These are phyloP conservation scores for Melastoma malabathricum DNA, from an alignment of 345 rosid genomes.

Conservation along the genomic window DNA sequence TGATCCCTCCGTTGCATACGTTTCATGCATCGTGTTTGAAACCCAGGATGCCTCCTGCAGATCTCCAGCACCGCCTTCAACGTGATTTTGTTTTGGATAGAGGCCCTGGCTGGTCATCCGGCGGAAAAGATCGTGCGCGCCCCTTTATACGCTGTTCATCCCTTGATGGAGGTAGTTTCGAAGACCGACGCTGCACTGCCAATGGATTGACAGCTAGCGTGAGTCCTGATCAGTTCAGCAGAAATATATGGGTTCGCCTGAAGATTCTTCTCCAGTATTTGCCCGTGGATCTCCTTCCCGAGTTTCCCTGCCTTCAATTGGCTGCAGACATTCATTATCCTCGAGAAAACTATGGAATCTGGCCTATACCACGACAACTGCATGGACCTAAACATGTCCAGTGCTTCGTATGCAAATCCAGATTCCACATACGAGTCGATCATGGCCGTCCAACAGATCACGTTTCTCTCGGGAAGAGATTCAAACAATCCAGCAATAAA, in stretches of 20 bases:
- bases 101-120: slow-evolving; percentile 47
- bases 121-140: slow-evolving; percentile 44
- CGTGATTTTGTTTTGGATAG: slow-evolving; percentile 53
- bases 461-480: slow-evolving; percentile 39
- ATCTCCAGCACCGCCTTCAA: slow-evolving; percentile 43
- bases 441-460: slow-evolving; percentile 63
- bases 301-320: slow-evolving; percentile 41
- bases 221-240: slow-evolving; percentile 57
- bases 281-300: slow-evolving; percentile 75
- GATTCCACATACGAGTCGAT: slow-evolving; percentile 44
- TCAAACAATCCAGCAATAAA: slow-evolving; percentile 41
- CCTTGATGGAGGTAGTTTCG: slow-evolving; percentile 44
- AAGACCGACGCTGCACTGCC: slow-evolving; percentile 37
- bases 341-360: slow-evolving; percentile 54
- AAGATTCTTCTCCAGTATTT: slow-evolving; percentile 46
- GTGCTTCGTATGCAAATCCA: slow-evolving; percentile 24
- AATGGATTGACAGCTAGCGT: slow-evolving; percentile 45
- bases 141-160: slow-evolving; percentile 21
- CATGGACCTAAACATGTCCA: slow-evolving; percentile 44
- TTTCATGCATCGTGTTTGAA: slow-evolving; percentile 37
- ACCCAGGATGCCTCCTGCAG: slow-evolving; percentile 47
- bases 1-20: slow-evolving; percentile 34
- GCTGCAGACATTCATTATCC: slow-evolving; percentile 42
- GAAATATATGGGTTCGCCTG: slow-evolving; percentile 48
- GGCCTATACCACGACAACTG: slow-evolving; percentile 57